A percentile compares a stretch with the other conserved stretches of the same genome.
Conservation (phyloP, 2,329 filamentous ascomycete genomes). For the Dichotomopilus funicola region DNA sequence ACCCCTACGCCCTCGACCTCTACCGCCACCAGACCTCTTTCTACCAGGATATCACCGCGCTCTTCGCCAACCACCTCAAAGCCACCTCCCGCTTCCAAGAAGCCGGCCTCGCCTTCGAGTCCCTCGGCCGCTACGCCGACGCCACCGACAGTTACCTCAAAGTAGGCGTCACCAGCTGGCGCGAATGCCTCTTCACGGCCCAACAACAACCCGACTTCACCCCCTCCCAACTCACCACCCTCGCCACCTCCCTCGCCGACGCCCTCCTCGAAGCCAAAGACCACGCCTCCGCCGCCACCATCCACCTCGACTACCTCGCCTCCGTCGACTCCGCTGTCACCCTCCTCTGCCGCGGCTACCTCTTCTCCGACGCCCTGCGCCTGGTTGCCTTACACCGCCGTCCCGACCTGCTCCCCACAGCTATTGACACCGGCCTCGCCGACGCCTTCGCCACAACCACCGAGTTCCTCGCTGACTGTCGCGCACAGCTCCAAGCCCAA, state of each 20-base stretch:
- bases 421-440: conserved; percentile 71
- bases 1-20: conserved; percentile 67
- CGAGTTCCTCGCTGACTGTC: conserved; percentile 90
- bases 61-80: conserved; percentile 75
- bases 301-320: conserved; percentile 73
- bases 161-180: conserved; percentile 73
- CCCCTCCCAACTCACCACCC: conserved; percentile 51
- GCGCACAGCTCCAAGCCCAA: conserved; percentile 74
- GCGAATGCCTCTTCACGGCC: conserved; percentile 78
- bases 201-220: conserved; percentile 56
- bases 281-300: conserved; percentile 69
- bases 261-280: conserved; percentile 79
- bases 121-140: conserved; percentile 63
- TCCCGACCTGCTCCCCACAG: conserved; percentile 55
- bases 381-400: conserved; percentile 57
- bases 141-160: conserved; percentile 80
- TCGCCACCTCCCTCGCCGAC: conserved; percentile 71
- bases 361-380: conserved; percentile 84
- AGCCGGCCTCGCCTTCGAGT: conserved; percentile 87
- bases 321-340: conserved; percentile 64
- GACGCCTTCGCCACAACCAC: conserved; percentile 78
- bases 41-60: conserved; percentile 60
- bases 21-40: conserved; percentile 74
- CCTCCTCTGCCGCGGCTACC: conserved; percentile 80
- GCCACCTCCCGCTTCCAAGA: conserved; percentile 72